A percentile compares a stretch with the other conserved stretches of the same genome.
Evolutionary conservation across 768 basidiomycete genomes (phyloP).

Genomic region (Pisolithus microcarpus): DNA sequence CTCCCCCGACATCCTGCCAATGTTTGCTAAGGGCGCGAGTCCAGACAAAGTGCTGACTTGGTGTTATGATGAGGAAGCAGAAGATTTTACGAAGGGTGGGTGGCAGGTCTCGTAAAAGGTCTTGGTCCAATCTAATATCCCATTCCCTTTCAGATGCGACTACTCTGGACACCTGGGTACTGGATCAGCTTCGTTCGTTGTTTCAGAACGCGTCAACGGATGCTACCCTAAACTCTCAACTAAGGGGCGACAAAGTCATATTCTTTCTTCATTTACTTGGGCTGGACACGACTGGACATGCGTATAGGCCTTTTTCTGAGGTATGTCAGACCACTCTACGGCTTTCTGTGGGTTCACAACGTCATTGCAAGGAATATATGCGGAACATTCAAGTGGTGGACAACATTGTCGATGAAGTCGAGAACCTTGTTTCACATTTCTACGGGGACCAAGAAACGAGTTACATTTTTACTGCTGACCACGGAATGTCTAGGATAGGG

Average conservation of each 20-base stretch:
- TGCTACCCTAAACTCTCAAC: conserved; percentile 37
- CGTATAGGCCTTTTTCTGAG: conserved; percentile 74
- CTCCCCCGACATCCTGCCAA: conserved; percentile 82
- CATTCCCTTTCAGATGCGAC: conserved; percentile 54
- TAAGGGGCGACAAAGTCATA: conserved; percentile 55
- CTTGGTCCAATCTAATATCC: background rate
- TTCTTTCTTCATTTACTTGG: conserved; percentile 84
- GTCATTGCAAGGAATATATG: conserved; percentile 70
- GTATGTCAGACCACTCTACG: conserved; percentile 27
- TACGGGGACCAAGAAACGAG: conserved; percentile 64
- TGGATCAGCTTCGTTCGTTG: conserved; percentile 57
- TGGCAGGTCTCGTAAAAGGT: background rate
- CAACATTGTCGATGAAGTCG: conserved; percentile 58
- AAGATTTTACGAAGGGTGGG: conserved; percentile 81
- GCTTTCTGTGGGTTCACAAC: background rate
- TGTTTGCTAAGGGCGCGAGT: conserved; percentile 70
- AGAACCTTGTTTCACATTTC: conserved; percentile 53
- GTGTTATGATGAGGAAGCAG: conserved; percentile 69
- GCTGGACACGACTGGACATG: conserved; percentile 80
- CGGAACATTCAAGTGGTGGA: conserved; percentile 77
- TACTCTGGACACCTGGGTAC: conserved; percentile 69
- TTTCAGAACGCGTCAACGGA: conserved; percentile 59
- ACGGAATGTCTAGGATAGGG: conserved; percentile 84
- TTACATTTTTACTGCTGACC: conserved; percentile 81
- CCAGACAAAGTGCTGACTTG: conserved; percentile 66